Evolutionary conservation across 352 stramenopile species (phyloP).

Genomic region (Phytophthora nicotianae): DNA sequence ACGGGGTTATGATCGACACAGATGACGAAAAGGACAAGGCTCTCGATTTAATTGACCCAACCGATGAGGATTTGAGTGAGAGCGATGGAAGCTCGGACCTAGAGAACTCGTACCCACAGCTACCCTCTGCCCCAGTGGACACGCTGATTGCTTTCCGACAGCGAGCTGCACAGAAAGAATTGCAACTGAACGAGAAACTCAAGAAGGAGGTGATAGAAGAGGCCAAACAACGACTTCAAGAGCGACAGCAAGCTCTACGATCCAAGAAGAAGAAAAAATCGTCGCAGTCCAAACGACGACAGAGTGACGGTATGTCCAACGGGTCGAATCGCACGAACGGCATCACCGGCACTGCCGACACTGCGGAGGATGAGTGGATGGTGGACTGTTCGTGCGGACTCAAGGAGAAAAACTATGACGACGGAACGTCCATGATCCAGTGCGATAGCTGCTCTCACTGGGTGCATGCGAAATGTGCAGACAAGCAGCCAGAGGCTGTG

Average conservation of each 20-base stretch:
- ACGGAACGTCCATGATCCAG: slow-evolving; percentile 68
- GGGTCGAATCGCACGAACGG: slow-evolving; percentile 17
- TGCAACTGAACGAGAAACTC: slow-evolving; percentile 48
- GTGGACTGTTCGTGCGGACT: slow-evolving; percentile 63
- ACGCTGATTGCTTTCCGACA: slow-evolving; percentile 58
- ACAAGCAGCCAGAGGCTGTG: slow-evolving; percentile 37
- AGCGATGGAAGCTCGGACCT: slow-evolving; percentile 67
- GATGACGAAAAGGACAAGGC: slow-evolving; percentile 62
- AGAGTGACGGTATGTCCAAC: slow-evolving; percentile 32
- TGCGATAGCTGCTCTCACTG: slow-evolving; percentile 62
- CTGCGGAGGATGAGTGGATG: slow-evolving; percentile 57
- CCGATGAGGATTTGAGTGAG: slow-evolving; percentile 43
- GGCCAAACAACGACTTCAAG: slow-evolving; percentile 42
- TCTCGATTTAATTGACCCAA: slow-evolving; percentile 40
- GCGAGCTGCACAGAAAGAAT: slow-evolving; percentile 54
- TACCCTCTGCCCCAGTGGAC: slow-evolving; percentile 66
- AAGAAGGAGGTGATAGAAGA: slow-evolving; percentile 47
- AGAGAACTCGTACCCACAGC: slow-evolving; percentile 63
- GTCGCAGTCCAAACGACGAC: slow-evolving; percentile 24
- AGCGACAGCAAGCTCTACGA: slow-evolving; percentile 38
- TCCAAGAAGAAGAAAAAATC: slow-evolving; percentile 45
- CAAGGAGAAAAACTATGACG: slow-evolving; percentile 61
- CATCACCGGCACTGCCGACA: slow-evolving; percentile 12
- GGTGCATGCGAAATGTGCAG: slow-evolving; percentile 67
- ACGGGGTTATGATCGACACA: slow-evolving; percentile 50